Evolutionary conservation across 2,329 filamentous ascomycete genomes (phyloP), one percentile per base, ranked within the genome.

Genomic region (Phoma sp.): DNA sequence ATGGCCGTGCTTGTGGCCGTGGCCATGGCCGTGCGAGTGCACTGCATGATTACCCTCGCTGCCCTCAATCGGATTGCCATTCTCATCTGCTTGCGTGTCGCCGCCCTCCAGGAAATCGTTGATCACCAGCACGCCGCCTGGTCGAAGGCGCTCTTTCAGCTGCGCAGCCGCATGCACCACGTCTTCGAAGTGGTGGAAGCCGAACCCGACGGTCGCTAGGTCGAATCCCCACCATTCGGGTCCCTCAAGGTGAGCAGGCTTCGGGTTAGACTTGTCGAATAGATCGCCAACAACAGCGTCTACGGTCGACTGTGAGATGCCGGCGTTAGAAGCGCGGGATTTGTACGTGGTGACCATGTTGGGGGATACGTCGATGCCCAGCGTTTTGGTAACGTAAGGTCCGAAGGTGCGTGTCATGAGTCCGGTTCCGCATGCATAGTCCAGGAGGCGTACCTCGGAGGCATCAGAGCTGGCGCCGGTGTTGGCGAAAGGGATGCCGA

Each of bases 361-460:
- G 57, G 86, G 81, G 0, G 88, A 88, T 50, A 92, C 75, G 67
- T 93, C 90, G 37, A 93, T 80, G 34, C 88, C 90, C 14, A 87
- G 75, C 40, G 84, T 84, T 60, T 87, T 80, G 1, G 84, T 86
- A 2, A 85, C 81, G 62, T 84, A 87, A 2, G 86, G 84, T 1
- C 81, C 83, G 12, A 90, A 78, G 12, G 84, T 79, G 83, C 87
- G 43, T 40, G 37, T 88, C 58, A 90, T 78, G 48, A 84, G 74
- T 2, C 88, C 88, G 5, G 87, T 87, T 7, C 90, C 90, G 67
- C 89, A 92, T 14, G 90, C 90, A 73, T 92, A 93, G 69, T 93
- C 90, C 2, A 92, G 78, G 17, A 91, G 74, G 38, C 82, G 81
- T 34, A 85, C 66, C 39, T 71, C 50, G 10, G 61, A 67, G 1